These are phyloP conservation scores for Halophytophthora polymorphica DNA, from an alignment of 352 stramenopile genomes.

Conservation along the genomic window DNA sequence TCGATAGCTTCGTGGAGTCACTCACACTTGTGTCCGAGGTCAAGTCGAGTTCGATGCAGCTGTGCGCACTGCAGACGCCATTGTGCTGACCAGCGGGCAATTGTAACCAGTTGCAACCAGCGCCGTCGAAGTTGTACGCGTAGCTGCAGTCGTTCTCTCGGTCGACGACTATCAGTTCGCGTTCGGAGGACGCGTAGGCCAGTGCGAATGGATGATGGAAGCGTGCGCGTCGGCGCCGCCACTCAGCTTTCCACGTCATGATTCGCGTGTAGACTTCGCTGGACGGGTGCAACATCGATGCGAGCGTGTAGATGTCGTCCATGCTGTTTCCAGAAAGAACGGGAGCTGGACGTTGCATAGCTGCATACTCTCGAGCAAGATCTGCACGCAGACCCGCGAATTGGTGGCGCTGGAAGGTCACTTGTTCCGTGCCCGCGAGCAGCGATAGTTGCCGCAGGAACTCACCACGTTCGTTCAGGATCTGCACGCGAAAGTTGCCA, in stretches of 20 bases:
- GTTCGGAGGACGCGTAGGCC: constrained; percentile 26
- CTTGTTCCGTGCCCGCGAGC: constrained; percentile 38
- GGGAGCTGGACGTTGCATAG: constrained; percentile 15
- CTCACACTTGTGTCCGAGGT: not conserved
- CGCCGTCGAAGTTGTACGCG: constrained; percentile 52
- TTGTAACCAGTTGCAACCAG: constrained; percentile 35
- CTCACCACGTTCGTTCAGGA: constrained; percentile 57
- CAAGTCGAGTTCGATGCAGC: constrained; percentile 22
- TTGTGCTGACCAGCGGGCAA: constrained; percentile 12
- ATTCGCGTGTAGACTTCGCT: constrained; percentile 33
- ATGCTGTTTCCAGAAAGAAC: constrained; percentile 27
- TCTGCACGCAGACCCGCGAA: constrained; percentile 23
- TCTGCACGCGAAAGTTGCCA: constrained; percentile 66
- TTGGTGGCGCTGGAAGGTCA: constrained; percentile 34
- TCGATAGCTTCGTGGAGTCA: constrained; percentile 2
- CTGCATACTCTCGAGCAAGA: constrained; percentile 31
- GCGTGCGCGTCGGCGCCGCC: constrained; percentile 21
- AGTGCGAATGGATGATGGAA: constrained; percentile 52
- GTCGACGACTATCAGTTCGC: constrained; percentile 46
- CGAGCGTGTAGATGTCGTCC: constrained; percentile 30
- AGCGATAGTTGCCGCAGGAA: constrained; percentile 53
- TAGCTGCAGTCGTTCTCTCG: constrained; percentile 47
- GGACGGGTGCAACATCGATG: constrained; percentile 40
- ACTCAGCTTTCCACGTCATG: constrained; percentile 24
- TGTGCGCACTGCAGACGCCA: constrained; percentile 32